These are phyloP conservation scores for Phragmites australis DNA, from an alignment of 176 grass and related monocot species.

Conservation along the genomic window DNA sequence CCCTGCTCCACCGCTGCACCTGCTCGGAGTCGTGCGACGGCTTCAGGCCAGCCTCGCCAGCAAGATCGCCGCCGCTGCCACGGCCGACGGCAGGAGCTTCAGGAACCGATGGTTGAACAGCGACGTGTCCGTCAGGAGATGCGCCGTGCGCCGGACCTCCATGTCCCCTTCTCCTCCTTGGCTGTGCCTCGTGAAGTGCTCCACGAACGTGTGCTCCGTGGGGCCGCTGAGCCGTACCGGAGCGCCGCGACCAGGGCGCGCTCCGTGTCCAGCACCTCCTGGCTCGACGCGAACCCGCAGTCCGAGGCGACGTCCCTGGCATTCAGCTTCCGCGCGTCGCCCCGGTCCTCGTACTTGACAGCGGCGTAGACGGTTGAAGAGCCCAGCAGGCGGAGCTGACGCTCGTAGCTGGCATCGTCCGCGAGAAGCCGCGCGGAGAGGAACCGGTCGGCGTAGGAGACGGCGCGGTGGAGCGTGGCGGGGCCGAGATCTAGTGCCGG, in stretches of 20 bases:
- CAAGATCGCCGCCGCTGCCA: slow-evolving; percentile 13
- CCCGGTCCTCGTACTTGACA: slow-evolving; percentile 15
- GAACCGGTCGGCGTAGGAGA: slow-evolving; percentile 29
- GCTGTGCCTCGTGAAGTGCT: slow-evolving; percentile 13
- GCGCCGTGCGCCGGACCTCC: not conserved
- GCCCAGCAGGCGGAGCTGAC: slow-evolving; percentile 22
- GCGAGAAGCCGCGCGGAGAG: not conserved
- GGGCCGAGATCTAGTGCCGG: not conserved
- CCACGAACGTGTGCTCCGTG: slow-evolving; percentile 10
- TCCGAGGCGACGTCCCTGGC: not conserved
- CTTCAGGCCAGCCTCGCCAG: not conserved
- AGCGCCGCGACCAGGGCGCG: slow-evolving; percentile 1
- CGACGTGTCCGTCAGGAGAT: not conserved
- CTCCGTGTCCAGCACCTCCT: not conserved
- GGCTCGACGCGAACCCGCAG: not conserved
- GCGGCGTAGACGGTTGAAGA: not conserved
- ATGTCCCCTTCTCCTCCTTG: rapidly evolving
- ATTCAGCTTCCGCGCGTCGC: not conserved
- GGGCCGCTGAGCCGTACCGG: not conserved
- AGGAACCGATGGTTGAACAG: slow-evolving; percentile 10
- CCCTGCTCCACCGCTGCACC: not conserved
- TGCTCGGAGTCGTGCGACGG: not conserved
- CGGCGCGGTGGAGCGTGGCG: slow-evolving; percentile 23
- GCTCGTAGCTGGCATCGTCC: not conserved
- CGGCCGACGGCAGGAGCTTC: not conserved